A percentile compares a stretch with the other conserved stretches of the same genome.
Conservation (phyloP, 345 rosid genomes). For the Rhodomyrtus tomentosa region DNA sequence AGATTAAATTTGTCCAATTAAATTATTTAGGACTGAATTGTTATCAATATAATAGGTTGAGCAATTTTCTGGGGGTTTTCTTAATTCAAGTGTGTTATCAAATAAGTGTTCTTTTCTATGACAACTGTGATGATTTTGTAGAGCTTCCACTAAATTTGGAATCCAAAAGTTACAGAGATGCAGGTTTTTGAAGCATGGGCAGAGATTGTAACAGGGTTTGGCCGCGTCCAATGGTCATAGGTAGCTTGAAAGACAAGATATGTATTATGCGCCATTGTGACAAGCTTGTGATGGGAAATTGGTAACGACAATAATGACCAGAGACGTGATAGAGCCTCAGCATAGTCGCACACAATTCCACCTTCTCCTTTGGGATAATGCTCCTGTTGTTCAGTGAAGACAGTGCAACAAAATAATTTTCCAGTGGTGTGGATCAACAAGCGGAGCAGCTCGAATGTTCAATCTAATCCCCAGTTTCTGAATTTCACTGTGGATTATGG, state of each 20-base stretch:
- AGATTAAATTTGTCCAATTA: no score
- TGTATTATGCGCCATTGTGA: not conserved
- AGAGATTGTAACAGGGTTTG: not conserved
- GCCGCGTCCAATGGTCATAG: not conserved
- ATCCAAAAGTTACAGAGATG: not conserved
- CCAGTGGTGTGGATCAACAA: not conserved
- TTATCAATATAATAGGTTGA: no score
- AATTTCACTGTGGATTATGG: not conserved
- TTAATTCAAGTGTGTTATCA: no score
- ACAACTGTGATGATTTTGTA: not conserved
- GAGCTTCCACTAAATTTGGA: not conserved
- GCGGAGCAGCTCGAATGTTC: not conserved
- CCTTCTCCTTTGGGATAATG: not conserved
- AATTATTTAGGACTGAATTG: no score
- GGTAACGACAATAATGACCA: not conserved
- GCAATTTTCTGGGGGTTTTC: no score
- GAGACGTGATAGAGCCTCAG: not conserved
- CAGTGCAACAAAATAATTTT: not conserved
- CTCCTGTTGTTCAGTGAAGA: not conserved
- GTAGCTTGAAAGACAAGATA: not conserved
- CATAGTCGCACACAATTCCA: not conserved
- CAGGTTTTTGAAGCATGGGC: not conserved
- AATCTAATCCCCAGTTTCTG: not conserved
- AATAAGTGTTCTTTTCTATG: no score
- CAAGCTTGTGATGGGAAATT: not conserved